Percentiles rank a stretch among this genome's conserved stretches.
Evolutionary conservation across 2,329 filamentous ascomycete species (phyloP).

Genomic region (Erysiphe pulchra): DNA sequence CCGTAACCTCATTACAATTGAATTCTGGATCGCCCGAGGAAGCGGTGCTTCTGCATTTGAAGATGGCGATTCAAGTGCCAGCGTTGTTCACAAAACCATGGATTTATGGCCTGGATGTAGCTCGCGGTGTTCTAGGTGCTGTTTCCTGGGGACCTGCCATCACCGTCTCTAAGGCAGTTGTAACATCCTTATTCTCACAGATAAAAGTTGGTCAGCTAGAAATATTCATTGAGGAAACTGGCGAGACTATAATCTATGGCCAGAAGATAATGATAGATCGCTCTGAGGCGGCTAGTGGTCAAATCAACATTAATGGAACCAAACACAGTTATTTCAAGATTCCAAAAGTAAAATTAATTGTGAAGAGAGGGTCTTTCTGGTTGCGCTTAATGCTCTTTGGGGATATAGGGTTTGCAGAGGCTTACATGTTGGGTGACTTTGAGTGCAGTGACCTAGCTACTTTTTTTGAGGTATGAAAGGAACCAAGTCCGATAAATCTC

Average conservation of each 20-base stretch:
- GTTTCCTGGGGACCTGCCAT: conserved; percentile 23
- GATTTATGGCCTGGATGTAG: conserved; percentile 16
- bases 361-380: conserved; percentile 45
- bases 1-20: too few species aligned
- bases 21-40: too few species aligned
- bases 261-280: conserved; percentile 18
- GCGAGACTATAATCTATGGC: conserved; percentile 19
- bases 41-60: neutral
- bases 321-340: conserved; percentile 14
- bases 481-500: too few species aligned
- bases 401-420: conserved; percentile 43
- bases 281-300: conserved; percentile 13
- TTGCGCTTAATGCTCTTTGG: conserved; percentile 40
- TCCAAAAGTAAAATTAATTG: conserved; percentile 24
- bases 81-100: conserved; percentile 16
- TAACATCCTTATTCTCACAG: conserved; percentile 20
- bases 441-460: conserved; percentile 37
- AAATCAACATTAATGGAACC: conserved; percentile 3
- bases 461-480: conserved; percentile 34
- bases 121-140: conserved; percentile 19
- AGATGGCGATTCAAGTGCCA: conserved; percentile 16
- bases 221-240: conserved; percentile 21
- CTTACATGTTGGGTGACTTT: conserved; percentile 49
- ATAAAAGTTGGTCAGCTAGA: conserved; percentile 23
- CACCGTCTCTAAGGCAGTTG: conserved; percentile 20